These are phyloP conservation scores for Cladosporium sp. DNA, from an alignment of 2,329 filamentous ascomycete species.

Conservation along the genomic window DNA sequence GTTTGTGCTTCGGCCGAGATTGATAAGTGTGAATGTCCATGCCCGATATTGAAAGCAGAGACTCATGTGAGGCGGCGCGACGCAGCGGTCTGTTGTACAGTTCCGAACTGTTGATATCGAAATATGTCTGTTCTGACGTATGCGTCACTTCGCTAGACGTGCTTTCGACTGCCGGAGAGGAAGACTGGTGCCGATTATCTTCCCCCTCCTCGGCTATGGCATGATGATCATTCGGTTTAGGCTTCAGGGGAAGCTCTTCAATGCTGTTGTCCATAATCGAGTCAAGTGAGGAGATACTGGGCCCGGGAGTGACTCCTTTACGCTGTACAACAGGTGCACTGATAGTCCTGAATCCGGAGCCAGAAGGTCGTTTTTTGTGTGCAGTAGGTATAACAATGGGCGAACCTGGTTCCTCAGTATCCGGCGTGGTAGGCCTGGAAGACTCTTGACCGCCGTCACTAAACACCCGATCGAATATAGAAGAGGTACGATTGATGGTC, in stretches of 20 bases:
- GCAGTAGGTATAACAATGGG: slow-evolving; percentile 59
- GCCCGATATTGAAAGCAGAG: slow-evolving; percentile 78
- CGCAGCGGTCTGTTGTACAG: slow-evolving; percentile 35
- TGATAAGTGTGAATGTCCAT: slow-evolving; percentile 80
- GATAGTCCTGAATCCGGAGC: slow-evolving; percentile 30
- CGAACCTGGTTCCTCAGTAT: slow-evolving; percentile 56
- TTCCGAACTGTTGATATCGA: slow-evolving; percentile 3
- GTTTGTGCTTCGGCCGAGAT: slow-evolving; percentile 70
- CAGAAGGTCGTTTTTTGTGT: slow-evolving; percentile 56
- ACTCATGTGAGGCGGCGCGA: slow-evolving; percentile 75
- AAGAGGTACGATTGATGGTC: slow-evolving; percentile 61
- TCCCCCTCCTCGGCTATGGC: slow-evolving; percentile 26
- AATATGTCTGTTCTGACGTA: slow-evolving; percentile 21
- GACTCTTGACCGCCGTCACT: slow-evolving; percentile 56
- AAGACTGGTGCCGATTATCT: slow-evolving; percentile 18
- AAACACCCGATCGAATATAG: slow-evolving; percentile 73
- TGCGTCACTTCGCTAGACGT: slow-evolving; percentile 18
- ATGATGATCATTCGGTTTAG: slow-evolving; percentile 18
- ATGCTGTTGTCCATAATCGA: slow-evolving; percentile 29
- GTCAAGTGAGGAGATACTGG: slow-evolving; percentile 21
- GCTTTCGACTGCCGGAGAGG: not conserved
- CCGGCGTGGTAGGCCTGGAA: slow-evolving; percentile 75
- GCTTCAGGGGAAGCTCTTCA: slow-evolving; percentile 25
- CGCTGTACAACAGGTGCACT: slow-evolving; percentile 19
- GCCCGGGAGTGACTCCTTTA: slow-evolving; percentile 11